Percentiles rank a stretch among this genome's conserved stretches.
These are phyloP conservation scores for Fraxinus dipetala DNA, from an alignment of 305 asterid genomes.

Conservation along the genomic window DNA sequence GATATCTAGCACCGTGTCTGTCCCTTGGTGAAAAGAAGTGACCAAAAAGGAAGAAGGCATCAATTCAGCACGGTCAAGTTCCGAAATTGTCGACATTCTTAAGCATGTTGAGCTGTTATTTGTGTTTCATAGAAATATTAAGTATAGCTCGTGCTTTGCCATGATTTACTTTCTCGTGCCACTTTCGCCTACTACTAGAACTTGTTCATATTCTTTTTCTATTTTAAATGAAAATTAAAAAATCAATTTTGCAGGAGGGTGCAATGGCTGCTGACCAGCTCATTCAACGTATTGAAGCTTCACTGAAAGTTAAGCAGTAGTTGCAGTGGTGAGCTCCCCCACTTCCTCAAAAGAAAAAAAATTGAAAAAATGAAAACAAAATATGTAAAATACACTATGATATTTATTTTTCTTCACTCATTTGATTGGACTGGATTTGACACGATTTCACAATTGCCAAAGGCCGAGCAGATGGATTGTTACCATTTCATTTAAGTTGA, in stretches of 20 bases:
- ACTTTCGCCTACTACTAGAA: not conserved
- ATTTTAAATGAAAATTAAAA: not conserved
- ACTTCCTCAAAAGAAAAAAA: not conserved
- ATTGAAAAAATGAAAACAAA: not conserved
- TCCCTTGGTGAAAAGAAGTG: not conserved
- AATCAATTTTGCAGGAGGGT: slow-evolving; percentile 63
- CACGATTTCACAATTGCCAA: slow-evolving; percentile 11
- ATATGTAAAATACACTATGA: not conserved
- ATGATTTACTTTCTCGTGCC: not conserved
- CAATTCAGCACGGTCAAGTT: not conserved
- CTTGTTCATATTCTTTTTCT: not conserved
- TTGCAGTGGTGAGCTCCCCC: slow-evolving; percentile 26
- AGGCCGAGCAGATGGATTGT: slow-evolving; percentile 9
- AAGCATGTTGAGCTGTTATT: not conserved
- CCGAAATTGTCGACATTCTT: not conserved
- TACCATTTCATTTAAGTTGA: slow-evolving; percentile 5
- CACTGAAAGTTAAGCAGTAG: slow-evolving; percentile 69
- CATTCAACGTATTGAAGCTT: slow-evolving; percentile 60
- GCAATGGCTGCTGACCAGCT: slow-evolving; percentile 67
- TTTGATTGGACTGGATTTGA: slow-evolving; percentile 18
- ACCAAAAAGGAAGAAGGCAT: not conserved
- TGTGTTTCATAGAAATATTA: not conserved
- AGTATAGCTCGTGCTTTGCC: not conserved
- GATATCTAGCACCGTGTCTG: not conserved
- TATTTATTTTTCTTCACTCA: not conserved